Percentiles rank a stretch among this genome's conserved stretches.
These are phyloP conservation scores for Artomyces pyxidatus DNA, from an alignment of 768 basidiomycete genomes.

Conservation along the genomic window DNA sequence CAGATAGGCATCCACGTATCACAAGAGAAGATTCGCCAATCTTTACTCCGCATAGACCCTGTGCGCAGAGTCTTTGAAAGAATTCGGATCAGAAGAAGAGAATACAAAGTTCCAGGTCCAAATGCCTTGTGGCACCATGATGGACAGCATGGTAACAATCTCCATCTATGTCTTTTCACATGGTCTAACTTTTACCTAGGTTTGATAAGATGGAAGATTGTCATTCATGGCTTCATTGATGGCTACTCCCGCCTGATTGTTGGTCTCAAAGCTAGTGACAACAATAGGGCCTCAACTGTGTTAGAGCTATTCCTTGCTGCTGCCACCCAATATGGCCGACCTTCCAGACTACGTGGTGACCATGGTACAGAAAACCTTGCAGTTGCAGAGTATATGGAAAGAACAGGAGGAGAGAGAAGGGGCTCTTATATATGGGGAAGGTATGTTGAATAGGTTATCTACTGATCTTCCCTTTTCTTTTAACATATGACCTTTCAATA, in stretches of 20 bases:
- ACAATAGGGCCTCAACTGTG: constrained; percentile 34
- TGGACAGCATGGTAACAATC: constrained; percentile 25
- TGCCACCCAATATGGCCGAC: constrained; percentile 21
- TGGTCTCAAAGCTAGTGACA: constrained; percentile 29
- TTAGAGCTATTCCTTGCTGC: constrained; percentile 26
- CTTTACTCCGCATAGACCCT: background rate
- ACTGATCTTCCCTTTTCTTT: background rate
- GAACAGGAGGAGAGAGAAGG: constrained; percentile 8
- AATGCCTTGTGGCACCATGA: constrained; percentile 34
- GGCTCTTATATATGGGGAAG: constrained; percentile 23
- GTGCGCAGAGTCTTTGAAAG: background rate
- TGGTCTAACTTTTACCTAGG: constrained; percentile 12
- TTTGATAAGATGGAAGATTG: constrained; percentile 28
- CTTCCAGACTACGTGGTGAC: constrained; percentile 19
- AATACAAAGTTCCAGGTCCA: constrained; percentile 27
- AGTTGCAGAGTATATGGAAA: constrained; percentile 19
- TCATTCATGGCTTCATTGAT: constrained; percentile 35
- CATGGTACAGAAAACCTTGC: constrained; percentile 21
- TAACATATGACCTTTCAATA: background rate
- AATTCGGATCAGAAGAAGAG: background rate
- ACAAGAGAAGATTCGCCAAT: background rate
- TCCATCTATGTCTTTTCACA: background rate
- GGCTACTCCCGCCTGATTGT: constrained; percentile 30
- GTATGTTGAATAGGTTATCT: constrained; percentile 1
- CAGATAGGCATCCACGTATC: background rate